Percentiles rank a stretch among this genome's conserved stretches.
Evolutionary conservation across 306 rosid species (phyloP).

Genomic region (Lithocarpus polystachyus): DNA sequence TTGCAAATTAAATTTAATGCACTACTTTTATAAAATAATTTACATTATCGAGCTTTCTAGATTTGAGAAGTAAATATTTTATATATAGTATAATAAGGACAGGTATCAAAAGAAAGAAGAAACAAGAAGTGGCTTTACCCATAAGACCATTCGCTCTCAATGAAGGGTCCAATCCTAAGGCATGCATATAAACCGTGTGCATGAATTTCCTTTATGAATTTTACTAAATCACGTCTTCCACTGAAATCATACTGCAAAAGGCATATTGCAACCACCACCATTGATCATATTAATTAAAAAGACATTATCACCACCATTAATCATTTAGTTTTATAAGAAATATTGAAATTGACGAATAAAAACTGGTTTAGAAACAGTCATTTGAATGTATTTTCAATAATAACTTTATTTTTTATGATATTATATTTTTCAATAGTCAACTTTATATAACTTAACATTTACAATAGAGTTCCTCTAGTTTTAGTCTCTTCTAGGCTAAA

Average conservation of each 20-base stretch:
- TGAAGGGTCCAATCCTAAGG: conserved; percentile 90
- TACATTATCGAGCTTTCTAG: background rate
- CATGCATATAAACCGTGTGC: conserved; percentile 75
- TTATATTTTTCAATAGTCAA: too few species aligned
- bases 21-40: background rate
- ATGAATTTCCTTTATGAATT: conserved; percentile 66
- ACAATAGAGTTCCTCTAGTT: too few species aligned
- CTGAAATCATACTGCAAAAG: conserved; percentile 60
- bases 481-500: too few species aligned
- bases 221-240: conserved; percentile 64
- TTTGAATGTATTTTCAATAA: too few species aligned
- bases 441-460: too few species aligned
- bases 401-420: too few species aligned
- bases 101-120: background rate
- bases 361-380: too few species aligned
- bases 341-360: too few species aligned
- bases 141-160: conserved; percentile 78
- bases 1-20: too few species aligned
- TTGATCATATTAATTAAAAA: background rate
- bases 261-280: background rate
- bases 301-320: background rate
- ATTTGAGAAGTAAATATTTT: too few species aligned
- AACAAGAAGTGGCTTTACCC: conserved; percentile 42
- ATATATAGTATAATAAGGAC: too few species aligned
- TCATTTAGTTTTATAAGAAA: background rate